Conservation (phyloP, 257 asterid species). For the Mentha longifolia region DNA sequence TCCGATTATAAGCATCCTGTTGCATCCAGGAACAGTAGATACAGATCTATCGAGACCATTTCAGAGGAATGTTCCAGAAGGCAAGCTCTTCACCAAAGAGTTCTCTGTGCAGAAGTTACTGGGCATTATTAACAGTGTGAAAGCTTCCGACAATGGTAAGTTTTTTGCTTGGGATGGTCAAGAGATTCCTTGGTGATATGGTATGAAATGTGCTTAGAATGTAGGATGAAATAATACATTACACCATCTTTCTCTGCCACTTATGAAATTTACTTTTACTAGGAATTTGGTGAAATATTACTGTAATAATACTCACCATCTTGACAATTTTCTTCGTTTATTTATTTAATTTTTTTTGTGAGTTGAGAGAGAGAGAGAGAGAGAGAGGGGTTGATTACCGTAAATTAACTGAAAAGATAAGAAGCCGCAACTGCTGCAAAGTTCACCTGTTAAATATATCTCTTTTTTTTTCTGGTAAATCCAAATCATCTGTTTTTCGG, state of each 20-base stretch:
- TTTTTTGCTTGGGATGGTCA: conserved; percentile 97
- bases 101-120: conserved; percentile 76
- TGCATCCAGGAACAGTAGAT: conserved; percentile 99
- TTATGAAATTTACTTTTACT: no score
- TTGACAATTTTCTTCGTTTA: no score
- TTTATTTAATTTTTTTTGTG: no score
- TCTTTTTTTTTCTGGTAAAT: no score
- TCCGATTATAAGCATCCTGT: conserved; percentile 75
- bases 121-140: conserved; percentile 60
- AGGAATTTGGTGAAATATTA: no score
- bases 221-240: no score
- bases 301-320: no score
- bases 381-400: neutral
- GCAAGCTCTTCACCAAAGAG: conserved; percentile 82
- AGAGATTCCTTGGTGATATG: conserved; percentile 79
- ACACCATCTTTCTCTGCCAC: no score
- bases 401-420: no score
- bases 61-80: conserved; percentile 75
- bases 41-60: conserved; percentile 94
- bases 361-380: no score
- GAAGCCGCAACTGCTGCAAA: conserved; percentile 23
- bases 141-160: conserved; percentile 76
- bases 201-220: neutral
- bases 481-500: no score
- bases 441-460: neutral